These are phyloP conservation scores for Tephrocybe rancida DNA, from an alignment of 768 basidiomycete species.

Conservation along the genomic window DNA sequence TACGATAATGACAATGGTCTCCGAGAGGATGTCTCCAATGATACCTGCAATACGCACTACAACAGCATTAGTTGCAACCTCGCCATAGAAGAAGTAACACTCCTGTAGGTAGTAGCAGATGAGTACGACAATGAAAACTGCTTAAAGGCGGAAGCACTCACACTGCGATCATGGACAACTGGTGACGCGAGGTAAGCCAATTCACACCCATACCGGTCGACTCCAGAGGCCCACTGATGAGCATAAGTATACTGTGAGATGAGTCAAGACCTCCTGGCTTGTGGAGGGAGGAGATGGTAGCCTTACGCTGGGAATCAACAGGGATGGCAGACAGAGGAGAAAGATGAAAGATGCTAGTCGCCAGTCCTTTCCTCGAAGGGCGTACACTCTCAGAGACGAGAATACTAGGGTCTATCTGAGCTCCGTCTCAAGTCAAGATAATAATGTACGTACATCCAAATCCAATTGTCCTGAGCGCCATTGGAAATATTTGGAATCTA, in stretches of 20 bases:
- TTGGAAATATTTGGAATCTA: slow-evolving; percentile 30
- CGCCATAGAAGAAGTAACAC: background rate
- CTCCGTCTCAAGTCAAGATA: background rate
- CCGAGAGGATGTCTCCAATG: slow-evolving; percentile 28
- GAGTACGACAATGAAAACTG: background rate
- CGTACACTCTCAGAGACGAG: slow-evolving; percentile 30
- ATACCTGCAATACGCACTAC: slow-evolving; percentile 31
- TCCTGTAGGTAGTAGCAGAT: background rate
- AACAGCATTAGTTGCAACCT: background rate
- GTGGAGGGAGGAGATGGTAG: background rate
- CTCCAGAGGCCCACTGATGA: slow-evolving; percentile 10
- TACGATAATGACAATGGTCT: slow-evolving; percentile 29
- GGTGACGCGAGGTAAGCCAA: slow-evolving; percentile 10
- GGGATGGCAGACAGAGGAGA: slow-evolving; percentile 27
- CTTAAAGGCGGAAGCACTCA: background rate
- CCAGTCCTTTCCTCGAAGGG: slow-evolving; percentile 25
- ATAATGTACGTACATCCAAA: slow-evolving; percentile 15
- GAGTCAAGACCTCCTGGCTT: background rate
- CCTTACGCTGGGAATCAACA: slow-evolving; percentile 27
- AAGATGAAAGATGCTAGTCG: slow-evolving; percentile 25
- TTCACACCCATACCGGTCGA: slow-evolving; percentile 12
- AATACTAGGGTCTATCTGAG: slow-evolving; percentile 20
- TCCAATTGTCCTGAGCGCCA: slow-evolving; percentile 26
- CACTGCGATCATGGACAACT: slow-evolving; percentile 9
- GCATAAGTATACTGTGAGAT: slow-evolving; percentile 12